Base-by-base conservation (phyloP, 2,329 filamentous ascomycete genomes). In the Claviceps arundinis region DNA sequence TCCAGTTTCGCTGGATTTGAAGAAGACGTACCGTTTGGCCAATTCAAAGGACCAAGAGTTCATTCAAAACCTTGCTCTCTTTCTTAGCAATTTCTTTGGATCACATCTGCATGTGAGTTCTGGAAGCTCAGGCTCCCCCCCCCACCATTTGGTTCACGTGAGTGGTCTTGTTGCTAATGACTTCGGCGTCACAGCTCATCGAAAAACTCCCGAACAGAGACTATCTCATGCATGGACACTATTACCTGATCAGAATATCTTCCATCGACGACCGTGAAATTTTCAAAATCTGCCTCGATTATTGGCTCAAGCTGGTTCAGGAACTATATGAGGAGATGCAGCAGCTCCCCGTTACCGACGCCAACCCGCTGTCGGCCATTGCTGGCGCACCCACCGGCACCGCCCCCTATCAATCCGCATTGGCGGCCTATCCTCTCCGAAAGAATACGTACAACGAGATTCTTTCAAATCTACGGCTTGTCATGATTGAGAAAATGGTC, bases 401-500 rank as follows among this genome's bases (percentile, higher is more conserved):
- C 45, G 90, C 89, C 2, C 85, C 89, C 48, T 89, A 95, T 65
- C 89, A 91, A 1, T 80, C 75, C 50, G 74, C 91, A n/a, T 76
- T 97, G 56, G 84, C 84, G 61, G 95, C 89, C 68, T 95, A 95
- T 63, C 89, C 91, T 13, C 79, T 98, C 45, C 84, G 94, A 56
- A 98, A 98, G 74, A 91, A 98, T 77, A 97, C 96, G 71, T 98
- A 97, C 70, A 84, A 85, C 58, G 89, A 96, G 65, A 86, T 98
- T 19, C 74, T 98, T 48, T 91, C 91, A 9, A 97, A 95, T 67
- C 76, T 98, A 53, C 85, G 93, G 59, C 86, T 91, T 24, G 93
- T 98, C 58, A 98, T 98, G 93, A 97, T 98, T 56, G 93, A 98
- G 73, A 96, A 96, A 76, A 98, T 98, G 93, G 93, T 98, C 37